Percentiles rank a stretch among this genome's conserved stretches.
Evolutionary conservation across 164 flowering plant species (phyloP).

Genomic region (Umbellularia californica): DNA sequence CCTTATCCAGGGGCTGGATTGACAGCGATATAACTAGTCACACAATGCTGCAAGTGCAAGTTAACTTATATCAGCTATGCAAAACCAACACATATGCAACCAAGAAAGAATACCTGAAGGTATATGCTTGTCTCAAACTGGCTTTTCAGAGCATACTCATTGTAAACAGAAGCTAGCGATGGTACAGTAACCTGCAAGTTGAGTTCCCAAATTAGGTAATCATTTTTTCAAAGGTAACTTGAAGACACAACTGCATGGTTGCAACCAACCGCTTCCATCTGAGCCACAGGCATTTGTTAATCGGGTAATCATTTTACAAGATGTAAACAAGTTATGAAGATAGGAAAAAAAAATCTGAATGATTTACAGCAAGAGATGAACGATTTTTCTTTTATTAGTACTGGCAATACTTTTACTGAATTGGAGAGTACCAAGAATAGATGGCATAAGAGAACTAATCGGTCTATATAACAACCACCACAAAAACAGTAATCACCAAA

Average conservation of each 20-base stretch:
- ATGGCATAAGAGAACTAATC: too few species aligned
- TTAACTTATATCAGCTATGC: not conserved
- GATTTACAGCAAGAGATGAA: not conserved
- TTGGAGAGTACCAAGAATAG: too few species aligned
- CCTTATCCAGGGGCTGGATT: too few species aligned
- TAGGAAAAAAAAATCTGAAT: not conserved
- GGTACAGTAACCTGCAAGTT: conserved; percentile 88
- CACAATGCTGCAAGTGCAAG: not conserved
- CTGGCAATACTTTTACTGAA: too few species aligned
- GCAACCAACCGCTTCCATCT: too few species aligned
- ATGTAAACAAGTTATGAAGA: not conserved
- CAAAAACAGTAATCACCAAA: too few species aligned
- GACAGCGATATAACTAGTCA: not conserved
- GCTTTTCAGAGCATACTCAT: conserved; percentile 98
- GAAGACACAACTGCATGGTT: too few species aligned
- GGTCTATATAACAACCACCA: too few species aligned
- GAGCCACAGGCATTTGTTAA: not conserved
- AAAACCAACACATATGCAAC: not conserved
- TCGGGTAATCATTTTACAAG: not conserved
- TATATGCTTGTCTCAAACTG: conserved; percentile 97
- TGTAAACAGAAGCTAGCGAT: conserved; percentile 93
- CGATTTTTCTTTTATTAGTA: not conserved
- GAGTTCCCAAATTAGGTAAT: not conserved
- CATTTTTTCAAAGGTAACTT: too few species aligned
- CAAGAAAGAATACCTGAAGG: conserved; percentile 61